Evolutionary conservation across 225 moss, liverwort and hornwort genomes (phyloP).

Genomic region (Bryoerythrophyllum caledonicum): DNA sequence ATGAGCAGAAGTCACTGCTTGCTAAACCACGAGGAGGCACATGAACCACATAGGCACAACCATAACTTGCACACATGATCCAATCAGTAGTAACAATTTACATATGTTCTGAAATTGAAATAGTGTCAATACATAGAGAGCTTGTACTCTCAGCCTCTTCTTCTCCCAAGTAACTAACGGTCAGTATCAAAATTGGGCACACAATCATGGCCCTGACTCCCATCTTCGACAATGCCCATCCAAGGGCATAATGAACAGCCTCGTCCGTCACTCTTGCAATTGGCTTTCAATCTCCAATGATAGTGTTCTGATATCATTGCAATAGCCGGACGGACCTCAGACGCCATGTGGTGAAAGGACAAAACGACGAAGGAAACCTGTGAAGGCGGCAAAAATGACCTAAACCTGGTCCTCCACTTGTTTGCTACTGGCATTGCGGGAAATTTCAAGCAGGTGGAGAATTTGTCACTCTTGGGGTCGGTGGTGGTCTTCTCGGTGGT

Average conservation of each 20-base stretch:
- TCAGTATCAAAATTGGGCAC: constrained; percentile 22
- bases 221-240: neutral
- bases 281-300: neutral
- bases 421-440: neutral
- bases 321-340: too few relatives aligned
- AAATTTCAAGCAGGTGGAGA: neutral
- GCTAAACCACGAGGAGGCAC: too few relatives aligned
- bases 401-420: neutral
- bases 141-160: constrained; percentile 10
- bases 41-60: neutral
- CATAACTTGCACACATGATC: neutral
- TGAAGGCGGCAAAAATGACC: too few relatives aligned
- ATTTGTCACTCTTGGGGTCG: neutral
- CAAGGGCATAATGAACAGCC: neutral
- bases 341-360: too few relatives aligned
- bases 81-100: neutral
- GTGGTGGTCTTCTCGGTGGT: constrained; percentile 10
- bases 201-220: neutral
- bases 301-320: too few relatives aligned
- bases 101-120: neutral
- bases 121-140: neutral
- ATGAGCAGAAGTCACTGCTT: too few relatives aligned
- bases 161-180: neutral
- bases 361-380: too few relatives aligned
- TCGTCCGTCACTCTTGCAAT: neutral